A percentile compares a stretch with the other conserved stretches of the same genome.
Evolutionary conservation across 768 basidiomycete species (phyloP).

Genomic region (Pleurotus salmoneostramineus): DNA sequence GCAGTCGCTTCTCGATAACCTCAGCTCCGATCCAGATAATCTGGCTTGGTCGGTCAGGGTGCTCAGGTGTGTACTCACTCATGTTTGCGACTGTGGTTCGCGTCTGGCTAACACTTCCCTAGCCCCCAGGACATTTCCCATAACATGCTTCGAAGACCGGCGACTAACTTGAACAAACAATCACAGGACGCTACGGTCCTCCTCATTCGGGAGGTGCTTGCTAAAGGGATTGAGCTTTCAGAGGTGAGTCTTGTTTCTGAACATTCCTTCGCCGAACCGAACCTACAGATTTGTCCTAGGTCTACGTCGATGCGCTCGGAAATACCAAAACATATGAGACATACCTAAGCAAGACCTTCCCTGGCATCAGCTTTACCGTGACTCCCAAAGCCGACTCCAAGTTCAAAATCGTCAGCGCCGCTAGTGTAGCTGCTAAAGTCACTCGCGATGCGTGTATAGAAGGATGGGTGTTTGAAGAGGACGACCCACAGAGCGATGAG

Average conservation of each 20-base stretch:
- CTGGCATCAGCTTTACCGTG: conserved; percentile 84
- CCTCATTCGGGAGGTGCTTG: conserved; percentile 82
- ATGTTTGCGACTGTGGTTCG: background rate
- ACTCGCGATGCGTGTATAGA: conserved; percentile 90
- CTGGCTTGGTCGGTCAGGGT: conserved; percentile 83
- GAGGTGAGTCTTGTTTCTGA: conserved; percentile 44
- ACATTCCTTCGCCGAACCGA: no score
- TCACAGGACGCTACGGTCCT: conserved; percentile 87
- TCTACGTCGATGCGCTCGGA: conserved; percentile 94
- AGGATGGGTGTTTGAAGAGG: conserved; percentile 77
- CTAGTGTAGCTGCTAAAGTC: conserved; percentile 97
- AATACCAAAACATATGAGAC: conserved; percentile 81
- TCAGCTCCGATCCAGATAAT: conserved; percentile 67
- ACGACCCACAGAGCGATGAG: background rate
- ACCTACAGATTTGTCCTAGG: conserved; percentile 37
- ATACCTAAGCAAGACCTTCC: conserved; percentile 78
- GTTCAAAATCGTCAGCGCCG: conserved; percentile 96
- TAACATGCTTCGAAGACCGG: conserved; percentile 84
- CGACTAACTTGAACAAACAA: conserved; percentile 84
- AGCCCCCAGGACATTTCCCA: conserved; percentile 90
- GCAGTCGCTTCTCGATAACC: conserved; percentile 55
- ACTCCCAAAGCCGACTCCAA: conserved; percentile 91
- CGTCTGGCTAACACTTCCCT: background rate
- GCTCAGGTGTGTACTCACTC: conserved; percentile 42
- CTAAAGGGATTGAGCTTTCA: conserved; percentile 72